A percentile compares a stretch with the other conserved stretches of the same genome.
phyloP scores from a whole-genome alignment of 257 asterid genomes.

The Salvia hispanica region DNA sequence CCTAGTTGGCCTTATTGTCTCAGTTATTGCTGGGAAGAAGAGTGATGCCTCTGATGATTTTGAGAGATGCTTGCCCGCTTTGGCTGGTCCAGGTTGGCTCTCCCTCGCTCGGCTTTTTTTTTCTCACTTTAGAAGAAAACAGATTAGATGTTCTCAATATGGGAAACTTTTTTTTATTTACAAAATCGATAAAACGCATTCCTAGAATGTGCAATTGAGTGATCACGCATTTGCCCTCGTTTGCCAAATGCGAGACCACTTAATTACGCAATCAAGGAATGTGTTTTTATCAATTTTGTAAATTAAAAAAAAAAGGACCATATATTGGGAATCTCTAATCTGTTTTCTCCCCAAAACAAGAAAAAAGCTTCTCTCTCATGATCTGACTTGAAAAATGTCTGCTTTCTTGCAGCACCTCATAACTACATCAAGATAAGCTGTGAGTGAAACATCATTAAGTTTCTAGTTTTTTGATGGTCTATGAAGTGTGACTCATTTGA shows the following conservation, averaged over 20 bases:
- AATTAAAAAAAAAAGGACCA: too few relatives aligned
- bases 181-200: too few relatives aligned
- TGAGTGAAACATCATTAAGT: constrained; percentile 38
- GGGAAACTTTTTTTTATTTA: too few relatives aligned
- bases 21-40: constrained; percentile 45
- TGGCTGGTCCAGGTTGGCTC: constrained; percentile 47
- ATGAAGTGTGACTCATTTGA: background rate
- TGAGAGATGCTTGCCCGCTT: constrained; percentile 61
- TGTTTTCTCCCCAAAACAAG: too few relatives aligned
- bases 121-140: too few relatives aligned
- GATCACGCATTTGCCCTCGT: too few relatives aligned
- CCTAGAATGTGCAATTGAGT: too few relatives aligned
- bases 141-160: too few relatives aligned
- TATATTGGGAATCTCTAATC: too few relatives aligned
- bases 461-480: background rate
- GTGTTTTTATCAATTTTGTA: too few relatives aligned
- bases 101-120: background rate
- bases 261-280: too few relatives aligned
- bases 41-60: constrained; percentile 44
- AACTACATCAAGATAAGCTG: constrained; percentile 55
- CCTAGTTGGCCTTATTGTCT: constrained; percentile 47
- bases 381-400: constrained; percentile 12
- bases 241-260: too few relatives aligned
- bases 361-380: background rate
- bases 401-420: constrained; percentile 45